Base-by-base conservation (phyloP, 2,329 filamentous ascomycete species). In the Fusarium robinianum region DNA sequence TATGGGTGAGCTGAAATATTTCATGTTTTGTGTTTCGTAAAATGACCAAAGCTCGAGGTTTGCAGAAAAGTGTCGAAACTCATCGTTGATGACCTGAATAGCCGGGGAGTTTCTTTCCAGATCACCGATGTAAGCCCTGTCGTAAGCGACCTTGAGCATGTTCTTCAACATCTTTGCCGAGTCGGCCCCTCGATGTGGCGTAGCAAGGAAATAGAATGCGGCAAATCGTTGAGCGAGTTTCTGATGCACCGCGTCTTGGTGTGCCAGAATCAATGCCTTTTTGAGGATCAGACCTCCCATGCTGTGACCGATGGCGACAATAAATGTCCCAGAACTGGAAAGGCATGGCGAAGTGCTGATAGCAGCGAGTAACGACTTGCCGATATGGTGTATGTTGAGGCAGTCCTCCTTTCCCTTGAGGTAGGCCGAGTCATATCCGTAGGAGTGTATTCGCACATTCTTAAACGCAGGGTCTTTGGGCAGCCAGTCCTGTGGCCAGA, bases 291-390 rank as follows among this genome's bases (percentile, higher is more conserved):
- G 59, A 8, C 73, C 73, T 1, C 75, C 73, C 73, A 77, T 74
- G 24, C 67, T 72, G 47, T 77, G 74, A 3, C 60, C 71, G 9
- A 76, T 62, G 11, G 76, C 60, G 4, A 76, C 65, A 12, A 76
- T 67, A 3, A 63, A 63, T 7, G 48, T 55, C 15, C 8, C 29
- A n/a, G 47, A 46, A 12, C 33, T 24, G 6, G 14, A 23, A 12
- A 65, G 24, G 17, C 23, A 45, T 27, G 61, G 63, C 10, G 54
- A 61, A 5, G 49, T 53, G 22, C 38, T 49, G 8, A 69, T 49
- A 3, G 49, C 59, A 2, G 24, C 57, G 4, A 70, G 46, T 2
- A 70, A 45, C 2, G 60, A 55, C 41, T 65, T 61, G 8, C 61
- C 63, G 26, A 69, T 58, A 32, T 68, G 60, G 22, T 67, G 62